Evolutionary conservation across 176 grass and related monocot species (phyloP).

Genomic region (Guadua angustifolia): DNA sequence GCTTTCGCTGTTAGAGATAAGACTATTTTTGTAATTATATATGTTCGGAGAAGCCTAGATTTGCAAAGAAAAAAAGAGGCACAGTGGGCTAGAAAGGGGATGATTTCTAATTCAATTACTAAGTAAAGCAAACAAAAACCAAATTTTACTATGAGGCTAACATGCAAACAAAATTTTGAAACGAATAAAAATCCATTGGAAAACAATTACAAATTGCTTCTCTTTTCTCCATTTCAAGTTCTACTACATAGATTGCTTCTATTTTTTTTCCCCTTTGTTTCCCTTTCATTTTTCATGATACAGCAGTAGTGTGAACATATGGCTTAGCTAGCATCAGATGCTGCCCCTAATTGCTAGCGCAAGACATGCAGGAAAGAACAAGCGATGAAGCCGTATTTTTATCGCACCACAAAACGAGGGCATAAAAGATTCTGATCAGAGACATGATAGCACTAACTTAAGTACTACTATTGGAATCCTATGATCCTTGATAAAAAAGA

Average conservation of each 20-base stretch:
- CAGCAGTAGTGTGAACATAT: slow-evolving; percentile 24
- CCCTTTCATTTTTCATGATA: background rate
- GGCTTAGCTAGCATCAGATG: slow-evolving; percentile 29
- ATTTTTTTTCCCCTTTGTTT: background rate
- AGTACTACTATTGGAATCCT: slow-evolving; percentile 55
- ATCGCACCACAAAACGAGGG: slow-evolving; percentile 22
- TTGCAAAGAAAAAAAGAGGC: too few relatives aligned
- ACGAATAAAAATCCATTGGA: slow-evolving; percentile 8
- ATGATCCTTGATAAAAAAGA: slow-evolving; percentile 51
- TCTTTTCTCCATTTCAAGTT: slow-evolving; percentile 8
- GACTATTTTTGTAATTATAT: too few relatives aligned
- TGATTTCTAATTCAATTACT: background rate
- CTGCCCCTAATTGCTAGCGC: slow-evolving; percentile 39
- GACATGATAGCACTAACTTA: slow-evolving; percentile 39
- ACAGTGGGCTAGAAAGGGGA: too few relatives aligned
- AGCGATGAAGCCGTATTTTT: slow-evolving; percentile 37
- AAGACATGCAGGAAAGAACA: slow-evolving; percentile 63
- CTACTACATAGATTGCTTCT: background rate
- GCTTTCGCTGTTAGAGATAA: too few relatives aligned
- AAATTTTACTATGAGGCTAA: slow-evolving; percentile 1
- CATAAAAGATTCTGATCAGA: slow-evolving; percentile 55
- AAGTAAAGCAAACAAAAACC: background rate
- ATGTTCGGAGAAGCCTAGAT: too few relatives aligned
- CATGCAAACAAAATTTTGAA: background rate
- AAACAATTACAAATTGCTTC: background rate